These are phyloP conservation scores for Neurospora tetraspora DNA, from an alignment of 495 filamentous ascomycete species.

Conservation along the genomic window DNA sequence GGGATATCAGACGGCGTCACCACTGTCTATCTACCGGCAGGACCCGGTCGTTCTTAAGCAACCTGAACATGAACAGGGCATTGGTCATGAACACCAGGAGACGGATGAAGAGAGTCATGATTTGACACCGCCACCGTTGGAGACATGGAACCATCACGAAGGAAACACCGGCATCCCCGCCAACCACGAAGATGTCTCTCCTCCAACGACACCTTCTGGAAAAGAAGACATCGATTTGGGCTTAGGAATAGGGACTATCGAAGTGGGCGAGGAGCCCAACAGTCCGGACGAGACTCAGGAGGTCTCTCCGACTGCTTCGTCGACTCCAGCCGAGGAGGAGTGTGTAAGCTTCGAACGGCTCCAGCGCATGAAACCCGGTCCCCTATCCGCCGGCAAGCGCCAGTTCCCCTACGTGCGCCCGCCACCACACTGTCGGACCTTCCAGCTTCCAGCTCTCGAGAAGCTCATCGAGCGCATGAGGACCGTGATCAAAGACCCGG, in stretches of 20 bases:
- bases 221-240: neutral
- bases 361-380: constrained; percentile 20
- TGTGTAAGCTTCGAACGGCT: constrained; percentile 13
- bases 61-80: neutral
- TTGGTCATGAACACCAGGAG: neutral
- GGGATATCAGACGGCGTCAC: neutral
- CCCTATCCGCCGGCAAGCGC: constrained; percentile 30
- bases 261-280: neutral
- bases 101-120: neutral
- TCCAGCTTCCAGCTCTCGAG: constrained; percentile 44
- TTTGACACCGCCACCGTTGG: neutral
- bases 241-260: neutral
- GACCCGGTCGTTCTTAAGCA: neutral
- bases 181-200: neutral
- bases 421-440: constrained; percentile 45
- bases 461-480: constrained; percentile 35
- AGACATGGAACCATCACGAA: neutral
- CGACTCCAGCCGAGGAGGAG: neutral
- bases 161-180: neutral
- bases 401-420: constrained; percentile 48
- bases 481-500: constrained; percentile 43
- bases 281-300: neutral
- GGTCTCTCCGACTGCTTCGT: neutral
- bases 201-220: neutral
- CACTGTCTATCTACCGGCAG: neutral